Evolutionary conservation across 805 yeast species (phyloP).

Genomic region (Wickerhamiella azymoides): DNA sequence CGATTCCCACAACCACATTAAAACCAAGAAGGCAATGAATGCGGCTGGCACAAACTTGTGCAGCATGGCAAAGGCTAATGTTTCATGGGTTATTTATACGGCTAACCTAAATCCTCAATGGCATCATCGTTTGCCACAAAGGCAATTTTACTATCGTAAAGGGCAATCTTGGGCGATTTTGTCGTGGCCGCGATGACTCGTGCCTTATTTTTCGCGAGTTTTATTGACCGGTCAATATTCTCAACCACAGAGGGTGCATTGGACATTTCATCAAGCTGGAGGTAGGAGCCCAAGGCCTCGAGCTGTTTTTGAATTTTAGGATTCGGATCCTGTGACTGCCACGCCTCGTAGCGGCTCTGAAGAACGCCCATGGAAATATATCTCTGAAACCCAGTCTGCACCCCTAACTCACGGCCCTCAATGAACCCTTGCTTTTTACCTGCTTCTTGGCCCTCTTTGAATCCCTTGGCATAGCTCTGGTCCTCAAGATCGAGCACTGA

Average conservation of each 20-base stretch:
- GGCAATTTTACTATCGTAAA: conserved; percentile 27
- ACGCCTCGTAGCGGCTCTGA: conserved; percentile 33
- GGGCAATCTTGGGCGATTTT: conserved; percentile 20
- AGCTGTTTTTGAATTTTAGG: conserved; percentile 8
- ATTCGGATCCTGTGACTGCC: conserved; percentile 16
- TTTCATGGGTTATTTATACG: not conserved
- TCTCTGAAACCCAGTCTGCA: conserved; percentile 28
- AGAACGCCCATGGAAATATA: conserved; percentile 55
- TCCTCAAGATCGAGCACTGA: conserved; percentile 15
- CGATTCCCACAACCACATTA: not conserved
- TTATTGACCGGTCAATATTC: conserved; percentile 36
- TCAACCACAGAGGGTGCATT: conserved; percentile 41
- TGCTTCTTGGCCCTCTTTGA: conserved; percentile 49
- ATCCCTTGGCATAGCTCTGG: conserved; percentile 49
- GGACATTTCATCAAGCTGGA: conserved; percentile 23
- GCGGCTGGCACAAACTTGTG: conserved; percentile 13
- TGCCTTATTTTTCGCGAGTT: conserved; percentile 47
- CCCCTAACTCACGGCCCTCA: conserved; percentile 79
- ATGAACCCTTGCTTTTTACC: conserved; percentile 43
- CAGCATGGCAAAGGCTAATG: not conserved
- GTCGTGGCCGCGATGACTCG: conserved; percentile 33
- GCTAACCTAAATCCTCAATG: conserved; percentile 23
- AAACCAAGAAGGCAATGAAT: not conserved
- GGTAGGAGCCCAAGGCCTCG: conserved; percentile 17
- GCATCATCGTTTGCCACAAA: conserved; percentile 21